Base-by-base conservation (phyloP, 371 early-diverging fungal species). In the Apophysomyces trapeziformis region DNA sequence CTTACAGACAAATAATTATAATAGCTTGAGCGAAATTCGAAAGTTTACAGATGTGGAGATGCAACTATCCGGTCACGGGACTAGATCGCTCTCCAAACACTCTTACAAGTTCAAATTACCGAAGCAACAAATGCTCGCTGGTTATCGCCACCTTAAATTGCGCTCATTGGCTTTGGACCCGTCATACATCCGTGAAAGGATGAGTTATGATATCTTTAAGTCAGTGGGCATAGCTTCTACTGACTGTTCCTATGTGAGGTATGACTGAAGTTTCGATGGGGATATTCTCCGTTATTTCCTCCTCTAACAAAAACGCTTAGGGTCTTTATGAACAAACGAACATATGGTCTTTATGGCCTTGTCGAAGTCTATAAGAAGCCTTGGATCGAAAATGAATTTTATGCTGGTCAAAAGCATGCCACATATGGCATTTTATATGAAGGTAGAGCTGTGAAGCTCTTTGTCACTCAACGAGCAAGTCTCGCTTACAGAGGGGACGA, bases 311-410 rank as follows among this genome's bases (percentile, higher is more conserved):
- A 18, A 38, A 14, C 16, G 14, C 43, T 56, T 26, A 75, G 80
- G 21, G 58, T 81, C 6, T 69, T 74, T 13, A 54, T 82, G 18
- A 78, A 82, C 44, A 60, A 77, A 43, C 61, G 73, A 16, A 69
- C 68, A 5, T 60, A 74, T 41, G 82, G 82, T 14, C 50, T 82
- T 2, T 82, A 73, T 67, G 70, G 73, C 11, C 57, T 82, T 7
- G 68, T 78, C 18, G 82, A 82, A 47, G 60, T 61, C 0, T 74
- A 70, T 57, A 61, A 77, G 36, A 58, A 76, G 21, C 72, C 76
- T 14, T 82, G 82, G 82, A 32, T 75, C 0, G 45, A 68, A 9
- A 75, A 71, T 7, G 75, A 72, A 2, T 82, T 82, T 61, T 67
- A 65, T 18, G 66, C 70, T 16, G 79, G 79, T 46, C 41, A 63